Conservation (phyloP, 257 asterid genomes). For the Orobanche coerulescens region DNA sequence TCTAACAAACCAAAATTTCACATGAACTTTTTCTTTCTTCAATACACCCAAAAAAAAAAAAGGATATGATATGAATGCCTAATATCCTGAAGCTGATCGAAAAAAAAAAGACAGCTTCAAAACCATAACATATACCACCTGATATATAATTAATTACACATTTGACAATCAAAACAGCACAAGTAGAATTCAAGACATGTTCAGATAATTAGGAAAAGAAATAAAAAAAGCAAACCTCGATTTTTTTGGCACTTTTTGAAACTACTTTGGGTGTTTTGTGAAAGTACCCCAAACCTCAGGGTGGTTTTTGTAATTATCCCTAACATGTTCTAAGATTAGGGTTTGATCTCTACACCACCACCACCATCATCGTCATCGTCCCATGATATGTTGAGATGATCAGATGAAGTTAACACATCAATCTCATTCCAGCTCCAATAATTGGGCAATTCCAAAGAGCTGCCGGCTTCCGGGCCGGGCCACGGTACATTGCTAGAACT, state of each 20-base stretch:
- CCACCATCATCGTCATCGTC: too few relatives aligned
- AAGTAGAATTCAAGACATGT: constrained; percentile 4
- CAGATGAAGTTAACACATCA: constrained; percentile 29
- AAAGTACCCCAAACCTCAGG: too few relatives aligned
- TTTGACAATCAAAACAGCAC: constrained; percentile 13
- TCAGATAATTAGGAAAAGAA: background rate
- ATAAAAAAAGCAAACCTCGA: too few relatives aligned
- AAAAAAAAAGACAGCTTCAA: constrained; percentile 41
- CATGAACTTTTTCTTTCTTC: constrained; percentile 16
- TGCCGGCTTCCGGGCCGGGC: constrained; percentile 30
- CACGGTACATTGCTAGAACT: constrained; percentile 30
- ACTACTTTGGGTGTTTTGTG: too few relatives aligned
- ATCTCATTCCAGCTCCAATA: constrained; percentile 46
- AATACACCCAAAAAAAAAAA: background rate
- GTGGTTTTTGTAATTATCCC: too few relatives aligned
- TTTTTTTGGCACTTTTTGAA: too few relatives aligned
- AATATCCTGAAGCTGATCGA: constrained; percentile 31
- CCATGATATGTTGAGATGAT: constrained; percentile 33
- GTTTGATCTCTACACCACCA: constrained; percentile 20
- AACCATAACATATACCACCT: background rate
- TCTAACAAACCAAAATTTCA: constrained; percentile 3
- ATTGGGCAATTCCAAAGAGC: constrained; percentile 23
- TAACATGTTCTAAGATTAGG: constrained; percentile 17
- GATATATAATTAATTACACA: background rate
- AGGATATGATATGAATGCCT: background rate